Evolutionary conservation across 225 moss, liverwort and hornwort genomes (phyloP).

Genomic region (Sphagnum contortum): DNA sequence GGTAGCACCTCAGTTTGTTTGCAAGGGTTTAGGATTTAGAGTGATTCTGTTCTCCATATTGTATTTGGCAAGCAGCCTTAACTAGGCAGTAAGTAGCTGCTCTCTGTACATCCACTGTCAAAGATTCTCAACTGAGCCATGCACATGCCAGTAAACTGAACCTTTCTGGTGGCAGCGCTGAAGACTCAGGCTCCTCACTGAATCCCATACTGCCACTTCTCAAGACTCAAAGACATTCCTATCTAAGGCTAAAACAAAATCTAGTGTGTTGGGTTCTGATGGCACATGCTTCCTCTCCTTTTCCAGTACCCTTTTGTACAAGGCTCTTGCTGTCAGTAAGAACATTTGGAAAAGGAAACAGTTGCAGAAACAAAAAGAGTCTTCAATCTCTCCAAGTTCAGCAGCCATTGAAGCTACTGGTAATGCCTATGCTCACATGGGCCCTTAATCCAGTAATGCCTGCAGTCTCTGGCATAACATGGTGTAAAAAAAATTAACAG

Average conservation of each 20-base stretch:
- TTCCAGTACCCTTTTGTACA: constrained; percentile 16
- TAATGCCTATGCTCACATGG: too few species aligned
- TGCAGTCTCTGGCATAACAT: too few species aligned
- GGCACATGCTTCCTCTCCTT: constrained; percentile 24
- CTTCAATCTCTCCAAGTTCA: too few species aligned
- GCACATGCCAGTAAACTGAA: constrained; percentile 20
- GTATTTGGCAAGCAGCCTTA: constrained; percentile 49
- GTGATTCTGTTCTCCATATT: constrained; percentile 45
- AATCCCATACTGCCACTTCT: constrained; percentile 30
- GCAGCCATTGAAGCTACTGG: too few species aligned
- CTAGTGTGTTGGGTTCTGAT: constrained; percentile 25
- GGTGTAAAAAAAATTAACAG: too few species aligned
- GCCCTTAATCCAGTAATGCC: too few species aligned
- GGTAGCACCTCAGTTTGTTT: constrained; percentile 38
- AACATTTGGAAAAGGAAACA: too few species aligned
- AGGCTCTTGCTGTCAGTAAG: too few species aligned
- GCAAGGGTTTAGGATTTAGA: constrained; percentile 12
- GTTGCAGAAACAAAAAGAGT: too few species aligned
- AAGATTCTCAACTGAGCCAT: constrained; percentile 16
- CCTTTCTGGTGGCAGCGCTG: constrained; percentile 58
- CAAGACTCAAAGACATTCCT: constrained; percentile 7
- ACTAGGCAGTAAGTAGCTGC: constrained; percentile 31
- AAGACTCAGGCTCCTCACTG: constrained; percentile 66
- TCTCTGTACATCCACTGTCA: constrained; percentile 43
- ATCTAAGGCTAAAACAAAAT: constrained; percentile 40